Conservation (phyloP, 139 green algal genomes). For the Protoeuglena noctilucae region DNA sequence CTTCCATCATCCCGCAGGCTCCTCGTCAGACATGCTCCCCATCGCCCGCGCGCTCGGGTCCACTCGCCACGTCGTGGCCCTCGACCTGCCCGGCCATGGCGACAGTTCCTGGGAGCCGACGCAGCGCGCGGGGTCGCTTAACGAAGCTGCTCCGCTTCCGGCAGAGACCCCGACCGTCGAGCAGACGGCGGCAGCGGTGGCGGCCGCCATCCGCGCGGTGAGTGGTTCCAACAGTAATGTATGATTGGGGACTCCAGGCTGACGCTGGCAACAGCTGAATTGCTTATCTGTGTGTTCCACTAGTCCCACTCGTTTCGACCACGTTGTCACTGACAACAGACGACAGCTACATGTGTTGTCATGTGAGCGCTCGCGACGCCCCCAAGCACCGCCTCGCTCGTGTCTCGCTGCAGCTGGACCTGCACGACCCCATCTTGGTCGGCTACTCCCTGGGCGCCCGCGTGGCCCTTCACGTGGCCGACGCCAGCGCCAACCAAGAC, state of each 20-base stretch:
- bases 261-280: too few relatives aligned
- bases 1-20: neutral
- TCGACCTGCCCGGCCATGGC: slow-evolving; percentile 68
- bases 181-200: too few relatives aligned
- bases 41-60: slow-evolving; percentile 1
- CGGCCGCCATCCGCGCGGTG: too few relatives aligned
- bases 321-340: neutral
- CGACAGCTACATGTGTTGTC: neutral
- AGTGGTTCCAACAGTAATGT: too few relatives aligned
- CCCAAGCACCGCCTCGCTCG: neutral
- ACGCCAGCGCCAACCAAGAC: too few relatives aligned
- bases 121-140: too few relatives aligned
- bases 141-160: too few relatives aligned
- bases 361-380: neutral
- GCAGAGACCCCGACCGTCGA: too few relatives aligned
- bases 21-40: neutral
- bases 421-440: slow-evolving; percentile 25
- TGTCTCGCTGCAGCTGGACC: neutral
- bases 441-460: slow-evolving; percentile 69
- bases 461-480: slow-evolving; percentile 34
- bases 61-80: slow-evolving; percentile 27
- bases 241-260: too few relatives aligned
- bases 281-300: too few relatives aligned
- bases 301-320: neutral
- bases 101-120: too few relatives aligned